Conservation (phyloP, 352 stramenopile genomes). For the Phytophthora citrophthora region DNA sequence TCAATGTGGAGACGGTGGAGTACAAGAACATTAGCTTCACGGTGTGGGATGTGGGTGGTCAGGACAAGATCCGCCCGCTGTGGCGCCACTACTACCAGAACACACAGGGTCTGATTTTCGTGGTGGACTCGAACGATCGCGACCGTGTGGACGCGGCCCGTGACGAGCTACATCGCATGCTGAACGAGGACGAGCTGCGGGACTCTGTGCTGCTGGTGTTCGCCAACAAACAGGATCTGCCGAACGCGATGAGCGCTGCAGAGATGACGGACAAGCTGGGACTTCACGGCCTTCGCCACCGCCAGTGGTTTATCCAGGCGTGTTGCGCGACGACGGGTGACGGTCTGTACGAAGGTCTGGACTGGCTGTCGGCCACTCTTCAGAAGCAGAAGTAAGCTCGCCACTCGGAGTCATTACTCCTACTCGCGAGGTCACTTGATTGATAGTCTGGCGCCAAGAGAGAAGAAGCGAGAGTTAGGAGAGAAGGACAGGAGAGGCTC, state of each 20-base stretch:
- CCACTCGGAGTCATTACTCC: constrained; percentile 4
- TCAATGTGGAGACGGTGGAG: constrained; percentile 99
- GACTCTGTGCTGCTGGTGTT: constrained; percentile 98
- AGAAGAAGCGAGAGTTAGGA: constrained; percentile 30
- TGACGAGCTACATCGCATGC: constrained; percentile 98
- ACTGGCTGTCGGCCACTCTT: constrained; percentile 95
- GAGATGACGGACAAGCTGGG: constrained; percentile 99
- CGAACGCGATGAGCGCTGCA: constrained; percentile 93
- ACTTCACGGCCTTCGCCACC: constrained; percentile 95
- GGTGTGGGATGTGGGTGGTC: constrained; percentile 99
- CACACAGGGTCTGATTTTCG: constrained; percentile 99
- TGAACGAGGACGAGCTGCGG: constrained; percentile 98
- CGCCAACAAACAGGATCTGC: constrained; percentile 99
- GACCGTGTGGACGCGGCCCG: constrained; percentile 97
- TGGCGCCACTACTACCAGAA: constrained; percentile 99
- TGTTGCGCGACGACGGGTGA: constrained; percentile 99
- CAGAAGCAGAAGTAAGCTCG: constrained; percentile 81
- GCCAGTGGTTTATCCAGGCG: constrained; percentile 99
- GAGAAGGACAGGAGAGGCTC: constrained; percentile 25
- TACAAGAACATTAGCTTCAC: constrained; percentile 99
- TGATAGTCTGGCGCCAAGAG: constrained; percentile 2
- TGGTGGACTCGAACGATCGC: constrained; percentile 99
- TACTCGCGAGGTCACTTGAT: constrained; percentile 14
- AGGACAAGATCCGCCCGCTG: constrained; percentile 98
- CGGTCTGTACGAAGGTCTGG: constrained; percentile 98